Evolutionary conservation across 495 filamentous ascomycete genomes (phyloP), one percentile per base, ranked within the genome.

Genomic region (Podospora bellae-mahoneyi): DNA sequence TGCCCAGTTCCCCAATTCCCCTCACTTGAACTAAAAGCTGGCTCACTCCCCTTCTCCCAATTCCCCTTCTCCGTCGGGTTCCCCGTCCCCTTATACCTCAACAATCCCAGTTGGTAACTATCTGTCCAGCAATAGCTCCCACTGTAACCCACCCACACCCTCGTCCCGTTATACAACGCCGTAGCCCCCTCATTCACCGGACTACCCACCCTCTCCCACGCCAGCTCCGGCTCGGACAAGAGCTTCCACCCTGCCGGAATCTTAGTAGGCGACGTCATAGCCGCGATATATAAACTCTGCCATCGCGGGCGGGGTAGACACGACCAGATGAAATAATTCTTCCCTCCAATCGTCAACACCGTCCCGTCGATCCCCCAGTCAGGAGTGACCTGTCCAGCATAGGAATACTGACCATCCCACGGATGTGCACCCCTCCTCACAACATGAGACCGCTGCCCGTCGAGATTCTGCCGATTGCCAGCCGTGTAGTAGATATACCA

Each of bases 171-270:
- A 65, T 76, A 83, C 54, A 78, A 71, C 66, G 82, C 81, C 5
- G 83, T 82, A 60, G 86, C 80, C 16, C 85, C 85, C 67, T 86
- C 86, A 59, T 85, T 85, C 15, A 86, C 81, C 19, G 83, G 80
- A 1, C 79, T 79, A 3, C 78, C 76, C 16, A 82, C 82, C 0
- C 73, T 79, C 67, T 85, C 84, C 77, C 82, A 86, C 20, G 73
- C 44, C 19, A 74, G 60, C 1, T 76, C 77, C 3, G 84, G 84
- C 64, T 81, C 70, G 10, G 78, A 82, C 27, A 87, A 76, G 16
- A 83, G 72, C 13, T 68, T 65, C 2, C 61, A 54, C 4, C 68
- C 30, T 9, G 77, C 78, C 23, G 1, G 1, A 23, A 80, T 26
- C 0, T 68, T 54, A 18, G 70, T 74, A 16, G 78, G 75, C 2